Evolutionary conservation across 352 stramenopile species (phyloP).

Genomic region (Pythium angustatum): DNA sequence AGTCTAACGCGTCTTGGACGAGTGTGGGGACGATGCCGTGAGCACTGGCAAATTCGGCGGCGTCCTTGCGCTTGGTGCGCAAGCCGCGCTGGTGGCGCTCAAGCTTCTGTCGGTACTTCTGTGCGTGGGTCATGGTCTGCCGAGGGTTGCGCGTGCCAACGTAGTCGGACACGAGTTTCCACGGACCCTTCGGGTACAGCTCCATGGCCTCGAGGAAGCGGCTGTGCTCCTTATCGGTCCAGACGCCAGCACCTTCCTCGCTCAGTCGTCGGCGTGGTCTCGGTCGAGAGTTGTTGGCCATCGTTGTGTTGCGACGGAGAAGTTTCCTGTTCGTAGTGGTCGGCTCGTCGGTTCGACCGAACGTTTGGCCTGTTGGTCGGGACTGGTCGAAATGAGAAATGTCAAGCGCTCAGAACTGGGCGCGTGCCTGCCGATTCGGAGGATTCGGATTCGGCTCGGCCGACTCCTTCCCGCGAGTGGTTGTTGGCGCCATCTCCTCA

Average conservation of each 20-base stretch:
- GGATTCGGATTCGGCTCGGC: background rate
- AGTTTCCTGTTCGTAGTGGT: too few species aligned
- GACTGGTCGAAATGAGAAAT: slow-evolving; percentile 18
- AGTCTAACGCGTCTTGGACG: background rate
- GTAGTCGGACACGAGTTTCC: slow-evolving; percentile 39
- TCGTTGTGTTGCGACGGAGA: background rate
- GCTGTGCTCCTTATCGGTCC: slow-evolving; percentile 38
- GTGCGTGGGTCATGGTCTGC: slow-evolving; percentile 36
- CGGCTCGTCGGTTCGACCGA: too few species aligned
- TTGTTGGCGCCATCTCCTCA: slow-evolving; percentile 2
- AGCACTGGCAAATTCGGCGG: slow-evolving; percentile 10
- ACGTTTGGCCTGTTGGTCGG: background rate
- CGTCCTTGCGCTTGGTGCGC: slow-evolving; percentile 24
- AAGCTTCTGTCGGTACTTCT: slow-evolving; percentile 40
- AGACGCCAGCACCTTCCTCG: slow-evolving; percentile 29
- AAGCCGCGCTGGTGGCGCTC: slow-evolving; percentile 35
- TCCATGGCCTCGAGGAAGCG: slow-evolving; percentile 41
- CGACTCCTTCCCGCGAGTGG: slow-evolving; percentile 10
- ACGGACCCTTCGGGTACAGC: slow-evolving; percentile 37
- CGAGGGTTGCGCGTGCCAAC: slow-evolving; percentile 33
- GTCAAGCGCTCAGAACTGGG: slow-evolving; percentile 13
- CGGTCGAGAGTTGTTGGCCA: slow-evolving; percentile 19
- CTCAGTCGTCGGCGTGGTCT: slow-evolving; percentile 24
- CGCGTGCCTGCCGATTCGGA: background rate
- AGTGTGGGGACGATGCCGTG: slow-evolving; percentile 4